A percentile compares a stretch with the other conserved stretches of the same genome.
Evolutionary conservation across 768 basidiomycete genomes (phyloP).

Genomic region (Suillus plorans): DNA sequence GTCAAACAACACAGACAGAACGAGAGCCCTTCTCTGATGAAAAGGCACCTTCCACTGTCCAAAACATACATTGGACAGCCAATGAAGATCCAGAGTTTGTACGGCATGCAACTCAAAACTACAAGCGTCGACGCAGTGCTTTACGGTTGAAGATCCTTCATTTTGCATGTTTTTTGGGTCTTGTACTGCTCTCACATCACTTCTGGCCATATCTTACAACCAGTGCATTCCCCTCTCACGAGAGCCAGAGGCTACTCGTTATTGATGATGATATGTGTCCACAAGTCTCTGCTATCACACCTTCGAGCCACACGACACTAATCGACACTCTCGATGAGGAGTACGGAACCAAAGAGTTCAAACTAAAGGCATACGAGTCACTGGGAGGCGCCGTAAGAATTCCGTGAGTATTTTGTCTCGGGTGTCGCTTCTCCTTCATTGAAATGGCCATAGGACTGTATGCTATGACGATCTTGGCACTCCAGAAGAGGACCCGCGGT

Average conservation of each 20-base stretch:
- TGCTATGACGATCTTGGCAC: constrained; percentile 50
- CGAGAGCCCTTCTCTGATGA: constrained; percentile 5
- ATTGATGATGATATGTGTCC: constrained; percentile 22
- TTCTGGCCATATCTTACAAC: constrained; percentile 7
- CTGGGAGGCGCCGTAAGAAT: constrained; percentile 37
- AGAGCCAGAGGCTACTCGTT: neutral
- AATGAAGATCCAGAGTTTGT: constrained; percentile 18
- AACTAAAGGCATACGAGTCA: constrained; percentile 29
- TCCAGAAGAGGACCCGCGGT: constrained; percentile 47
- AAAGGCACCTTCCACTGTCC: neutral
- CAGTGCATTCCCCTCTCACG: neutral
- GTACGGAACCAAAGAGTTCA: constrained; percentile 26
- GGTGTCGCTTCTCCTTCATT: neutral
- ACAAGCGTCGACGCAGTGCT: neutral
- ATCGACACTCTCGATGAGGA: constrained; percentile 23
- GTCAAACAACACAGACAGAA: neutral
- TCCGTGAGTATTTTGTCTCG: constrained; percentile 19
- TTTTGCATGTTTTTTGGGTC: constrained; percentile 11
- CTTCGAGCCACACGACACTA: constrained; percentile 17
- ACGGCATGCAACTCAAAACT: neutral
- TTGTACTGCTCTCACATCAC: constrained; percentile 8
- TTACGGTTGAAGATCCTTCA: neutral
- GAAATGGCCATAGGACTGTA: constrained; percentile 42
- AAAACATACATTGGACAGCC: neutral
- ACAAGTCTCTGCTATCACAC: constrained; percentile 21